Conservation (phyloP, 768 basidiomycete genomes). For the Xerocomellus intermedius region DNA sequence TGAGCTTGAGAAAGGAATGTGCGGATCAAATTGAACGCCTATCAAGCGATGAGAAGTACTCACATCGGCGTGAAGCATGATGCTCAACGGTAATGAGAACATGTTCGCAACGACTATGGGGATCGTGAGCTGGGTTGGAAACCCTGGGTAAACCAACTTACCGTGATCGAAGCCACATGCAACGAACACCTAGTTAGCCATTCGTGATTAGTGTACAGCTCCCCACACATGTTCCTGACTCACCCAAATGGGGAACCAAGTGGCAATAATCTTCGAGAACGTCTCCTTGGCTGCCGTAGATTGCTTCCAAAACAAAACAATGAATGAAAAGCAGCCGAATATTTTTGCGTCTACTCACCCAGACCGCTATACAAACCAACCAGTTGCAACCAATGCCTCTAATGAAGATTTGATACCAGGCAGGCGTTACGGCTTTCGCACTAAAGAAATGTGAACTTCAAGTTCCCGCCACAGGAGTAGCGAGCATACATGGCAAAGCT, state of each 20-base stretch:
- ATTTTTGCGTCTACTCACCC: constrained; percentile 45
- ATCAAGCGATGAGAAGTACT: constrained; percentile 23
- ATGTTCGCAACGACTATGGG: constrained; percentile 66
- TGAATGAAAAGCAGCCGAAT: neutral
- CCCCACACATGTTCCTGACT: constrained; percentile 10
- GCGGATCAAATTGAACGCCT: neutral
- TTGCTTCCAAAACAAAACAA: constrained; percentile 46
- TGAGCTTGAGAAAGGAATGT: constrained; percentile 17
- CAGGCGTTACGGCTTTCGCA: constrained; percentile 59
- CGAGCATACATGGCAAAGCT: constrained; percentile 56
- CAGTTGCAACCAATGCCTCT: constrained; percentile 77
- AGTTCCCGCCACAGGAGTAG: neutral
- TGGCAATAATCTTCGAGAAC: constrained; percentile 63
- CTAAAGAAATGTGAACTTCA: constrained; percentile 33
- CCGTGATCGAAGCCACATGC: constrained; percentile 72
- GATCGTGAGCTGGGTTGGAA: neutral
- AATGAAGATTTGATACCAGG: constrained; percentile 72
- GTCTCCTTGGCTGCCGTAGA: constrained; percentile 65
- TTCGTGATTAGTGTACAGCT: neutral
- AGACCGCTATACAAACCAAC: constrained; percentile 71
- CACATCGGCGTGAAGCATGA: constrained; percentile 68
- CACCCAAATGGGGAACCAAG: constrained; percentile 79
- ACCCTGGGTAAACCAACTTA: constrained; percentile 23
- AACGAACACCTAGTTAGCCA: constrained; percentile 54
- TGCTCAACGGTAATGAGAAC: constrained; percentile 69